Conservation (phyloP, 176 grass and related monocot genomes). For the maize (Zea mays) region DNA sequence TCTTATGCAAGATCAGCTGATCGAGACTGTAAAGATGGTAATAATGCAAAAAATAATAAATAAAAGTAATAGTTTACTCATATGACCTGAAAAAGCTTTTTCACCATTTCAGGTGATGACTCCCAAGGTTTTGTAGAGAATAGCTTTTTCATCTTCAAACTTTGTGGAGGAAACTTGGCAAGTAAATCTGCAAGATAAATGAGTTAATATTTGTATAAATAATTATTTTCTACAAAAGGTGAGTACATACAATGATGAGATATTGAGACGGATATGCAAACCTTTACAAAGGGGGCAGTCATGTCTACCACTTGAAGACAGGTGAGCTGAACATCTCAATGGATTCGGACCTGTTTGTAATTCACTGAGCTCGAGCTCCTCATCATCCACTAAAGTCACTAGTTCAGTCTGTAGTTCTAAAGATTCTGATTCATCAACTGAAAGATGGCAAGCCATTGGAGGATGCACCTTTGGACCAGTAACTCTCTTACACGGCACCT, state of each 20-base stretch:
- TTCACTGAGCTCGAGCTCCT: conserved; percentile 91
- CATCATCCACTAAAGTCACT: conserved; percentile 71
- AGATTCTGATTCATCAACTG: conserved; percentile 53
- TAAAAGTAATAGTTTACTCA: conserved; percentile 9
- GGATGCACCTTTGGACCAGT: conserved; percentile 45
- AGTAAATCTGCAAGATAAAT: conserved; percentile 72
- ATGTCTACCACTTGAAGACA: conserved; percentile 83
- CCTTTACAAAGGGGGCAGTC: conserved; percentile 98
- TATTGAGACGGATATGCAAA: conserved; percentile 15
- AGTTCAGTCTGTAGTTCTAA: conserved; percentile 55
- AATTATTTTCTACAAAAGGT: conserved; percentile 24
- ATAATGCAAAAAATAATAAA: neutral
- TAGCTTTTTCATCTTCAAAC: conserved; percentile 86
- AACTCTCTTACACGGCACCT: conserved; percentile 63
- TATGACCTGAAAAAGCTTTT: conserved; percentile 95
- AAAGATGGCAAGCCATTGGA: conserved; percentile 71
- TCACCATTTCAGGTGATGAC: conserved; percentile 83
- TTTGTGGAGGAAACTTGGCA: conserved; percentile 91
- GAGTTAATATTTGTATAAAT: conserved; percentile 19
- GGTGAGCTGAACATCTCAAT: conserved; percentile 86
- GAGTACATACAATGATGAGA: neutral
- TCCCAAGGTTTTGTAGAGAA: conserved; percentile 85
- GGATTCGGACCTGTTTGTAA: conserved; percentile 89
- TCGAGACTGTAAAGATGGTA: conserved; percentile 11
- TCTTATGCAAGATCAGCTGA: conserved; percentile 14